These are phyloP conservation scores for Odonthalia washingtoniensis DNA, from an alignment of 31 red algal species.

Conservation along the genomic window DNA sequence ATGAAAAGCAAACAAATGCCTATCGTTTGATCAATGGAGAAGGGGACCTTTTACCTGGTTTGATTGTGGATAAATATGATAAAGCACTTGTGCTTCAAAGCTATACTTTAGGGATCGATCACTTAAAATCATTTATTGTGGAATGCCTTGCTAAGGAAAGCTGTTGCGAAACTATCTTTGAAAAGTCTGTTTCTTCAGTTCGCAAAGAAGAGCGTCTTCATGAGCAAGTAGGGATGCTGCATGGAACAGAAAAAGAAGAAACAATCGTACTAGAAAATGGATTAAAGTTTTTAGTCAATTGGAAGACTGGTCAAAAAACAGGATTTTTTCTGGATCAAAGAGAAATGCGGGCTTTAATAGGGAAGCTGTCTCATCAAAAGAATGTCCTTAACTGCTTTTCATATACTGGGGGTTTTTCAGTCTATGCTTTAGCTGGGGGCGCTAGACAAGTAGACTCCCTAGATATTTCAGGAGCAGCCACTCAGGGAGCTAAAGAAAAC, in stretches of 20 bases:
- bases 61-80: no score
- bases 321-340: conserved; percentile 40
- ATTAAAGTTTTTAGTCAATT: conserved; percentile 27
- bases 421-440: conserved; percentile 16
- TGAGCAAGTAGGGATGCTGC: no score
- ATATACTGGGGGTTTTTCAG: conserved; percentile 36
- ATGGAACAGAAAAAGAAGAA: neutral
- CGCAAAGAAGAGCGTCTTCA: no score
- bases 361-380: conserved; percentile 9
- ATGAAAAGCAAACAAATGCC: no score
- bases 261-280: conserved; percentile 31
- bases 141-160: no score
- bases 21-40: no score
- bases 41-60: no score
- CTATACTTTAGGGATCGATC: no score
- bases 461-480: conserved; percentile 25
- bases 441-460: conserved; percentile 18
- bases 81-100: no score
- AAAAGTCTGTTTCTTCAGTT: no score
- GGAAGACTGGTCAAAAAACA: conserved; percentile 29
- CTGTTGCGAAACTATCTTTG: no score
- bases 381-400: conserved; percentile 27
- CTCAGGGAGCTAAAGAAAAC: conserved; percentile 2
- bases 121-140: no score
- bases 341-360: conserved; percentile 4